Evolutionary conservation across 2,329 filamentous ascomycete species (phyloP), one percentile per base, ranked within the genome.

Genomic region (Alternaria longipes): DNA sequence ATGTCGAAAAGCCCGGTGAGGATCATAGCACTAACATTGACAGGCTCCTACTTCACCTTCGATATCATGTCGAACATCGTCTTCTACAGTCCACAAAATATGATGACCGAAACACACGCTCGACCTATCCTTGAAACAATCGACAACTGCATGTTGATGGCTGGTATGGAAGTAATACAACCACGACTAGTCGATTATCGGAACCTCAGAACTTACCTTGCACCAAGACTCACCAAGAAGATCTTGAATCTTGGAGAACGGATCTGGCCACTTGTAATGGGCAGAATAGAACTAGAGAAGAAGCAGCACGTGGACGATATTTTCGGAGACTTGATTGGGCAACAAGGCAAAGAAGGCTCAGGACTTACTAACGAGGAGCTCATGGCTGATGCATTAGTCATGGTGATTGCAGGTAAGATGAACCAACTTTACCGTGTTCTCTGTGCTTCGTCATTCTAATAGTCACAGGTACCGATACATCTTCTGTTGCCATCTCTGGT

Each of bases 391-490:
- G 53, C 42, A 47, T 7, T 36, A 11, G 53, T 59, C 8, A 7
- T 59, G 49, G 26, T 59, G 3, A 22, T 49, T 9, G 56, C 56
- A 24, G 56, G 57, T 57, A 57, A 26, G 45, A 51, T 14, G 26
- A 18, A 12, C 45, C 5, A 28, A 22, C 45, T n/a, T n/a, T 8
- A 14, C 26, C 6, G 16, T 54, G n/a, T 24, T 14, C 30, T 12
- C 34, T 16, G 7, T 16, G 5, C 14, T 8, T 14, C 11, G 34
- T 14, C 36, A 9, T 36, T n/a, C 11, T 34, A n/a, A 81, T 70
- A 14, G 65, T 65, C 9, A 11, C 38, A 40, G 38, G 38, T 20
- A 20, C 38, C n/a, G 79, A 80, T 49, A 80, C 78, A 3, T 73
- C 74, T 2, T 72, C 74, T 4, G 74, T 72, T 28, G 66, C 70